phyloP scores from a whole-genome alignment of 371 early-diverging fungal genomes.

The Mortierella sp. region DNA sequence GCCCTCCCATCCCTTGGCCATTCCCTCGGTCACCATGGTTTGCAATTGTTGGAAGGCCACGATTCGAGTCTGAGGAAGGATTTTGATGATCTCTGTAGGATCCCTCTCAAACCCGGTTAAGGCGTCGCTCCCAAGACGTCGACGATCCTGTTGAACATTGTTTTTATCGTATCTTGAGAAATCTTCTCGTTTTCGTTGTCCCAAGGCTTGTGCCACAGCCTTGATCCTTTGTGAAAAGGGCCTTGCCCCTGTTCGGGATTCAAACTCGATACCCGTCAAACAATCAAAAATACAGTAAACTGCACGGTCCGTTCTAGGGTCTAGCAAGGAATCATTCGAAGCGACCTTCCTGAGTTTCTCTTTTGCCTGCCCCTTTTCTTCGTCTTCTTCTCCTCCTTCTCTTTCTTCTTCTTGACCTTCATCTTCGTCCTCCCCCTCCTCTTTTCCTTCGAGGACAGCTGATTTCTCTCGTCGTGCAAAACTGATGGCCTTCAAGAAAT shows the following conservation, averaged over 20 bases:
- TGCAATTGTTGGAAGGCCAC: slow-evolving; percentile 42
- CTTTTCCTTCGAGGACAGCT: background rate
- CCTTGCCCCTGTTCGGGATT: slow-evolving; percentile 32
- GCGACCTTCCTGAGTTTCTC: slow-evolving; percentile 5
- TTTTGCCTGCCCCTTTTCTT: background rate
- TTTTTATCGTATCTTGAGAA: too few species aligned
- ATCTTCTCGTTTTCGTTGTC: too few species aligned
- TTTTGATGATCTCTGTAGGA: slow-evolving; percentile 25
- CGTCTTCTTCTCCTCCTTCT: slow-evolving; percentile 4
- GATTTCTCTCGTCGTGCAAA: slow-evolving; percentile 15
- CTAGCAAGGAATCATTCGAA: slow-evolving; percentile 20
- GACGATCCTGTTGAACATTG: background rate
- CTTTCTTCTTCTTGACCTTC: background rate
- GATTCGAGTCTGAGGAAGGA: slow-evolving; percentile 55
- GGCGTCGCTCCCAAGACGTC: too few species aligned
- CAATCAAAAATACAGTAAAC: slow-evolving; percentile 67
- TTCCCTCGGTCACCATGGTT: slow-evolving; percentile 40
- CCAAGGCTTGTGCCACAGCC: slow-evolving; percentile 20
- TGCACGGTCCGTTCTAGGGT: slow-evolving; percentile 22
- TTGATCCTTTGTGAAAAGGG: slow-evolving; percentile 54
- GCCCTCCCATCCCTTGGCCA: slow-evolving; percentile 66
- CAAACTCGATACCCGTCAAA: slow-evolving; percentile 54
- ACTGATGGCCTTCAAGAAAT: slow-evolving; percentile 33
- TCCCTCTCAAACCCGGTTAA: too few species aligned
- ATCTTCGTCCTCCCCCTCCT: background rate